phyloP scores from a whole-genome alignment of 2,329 filamentous ascomycete genomes.

The Fusarium siculi region DNA sequence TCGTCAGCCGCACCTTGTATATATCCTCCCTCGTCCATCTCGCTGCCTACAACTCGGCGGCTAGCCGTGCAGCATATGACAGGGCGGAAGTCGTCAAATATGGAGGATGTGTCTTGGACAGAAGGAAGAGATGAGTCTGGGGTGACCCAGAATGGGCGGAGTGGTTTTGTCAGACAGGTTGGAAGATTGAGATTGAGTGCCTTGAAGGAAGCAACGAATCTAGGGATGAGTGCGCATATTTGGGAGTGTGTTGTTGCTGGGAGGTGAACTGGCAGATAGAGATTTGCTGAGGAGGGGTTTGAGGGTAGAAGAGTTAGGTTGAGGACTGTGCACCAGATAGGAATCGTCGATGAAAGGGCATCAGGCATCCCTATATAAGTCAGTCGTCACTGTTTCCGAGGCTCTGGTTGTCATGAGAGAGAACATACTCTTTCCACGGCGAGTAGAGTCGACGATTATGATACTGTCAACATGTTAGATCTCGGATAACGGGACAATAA shows the following conservation, averaged over 20 bases:
- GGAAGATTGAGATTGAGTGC: conserved; percentile 70
- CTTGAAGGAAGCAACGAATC: conserved; percentile 62
- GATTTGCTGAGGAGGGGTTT: conserved; percentile 55
- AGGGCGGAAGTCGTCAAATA: conserved; percentile 72
- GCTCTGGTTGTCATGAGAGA: background rate
- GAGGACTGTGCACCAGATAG: conserved; percentile 91
- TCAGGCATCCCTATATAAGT: conserved; percentile 80
- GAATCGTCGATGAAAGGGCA: conserved; percentile 91
- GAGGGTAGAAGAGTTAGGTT: conserved; percentile 81
- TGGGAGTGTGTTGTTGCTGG: conserved; percentile 80
- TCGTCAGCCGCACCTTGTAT: conserved; percentile 97
- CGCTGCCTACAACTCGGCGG: conserved; percentile 73
- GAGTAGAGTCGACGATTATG: conserved; percentile 92
- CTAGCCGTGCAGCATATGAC: conserved; percentile 90
- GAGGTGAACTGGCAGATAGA: conserved; percentile 78
- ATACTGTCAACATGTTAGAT: conserved; percentile 57
- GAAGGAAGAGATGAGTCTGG: conserved; percentile 66
- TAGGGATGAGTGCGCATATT: conserved; percentile 71
- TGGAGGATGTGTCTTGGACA: conserved; percentile 39
- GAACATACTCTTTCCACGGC: conserved; percentile 81
- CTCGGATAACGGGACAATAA: background rate
- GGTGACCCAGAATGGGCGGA: conserved; percentile 84
- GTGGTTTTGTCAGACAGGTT: conserved; percentile 72
- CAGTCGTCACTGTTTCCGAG: background rate
- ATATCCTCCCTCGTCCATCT: conserved; percentile 73